Evolutionary conservation across 2,329 filamentous ascomycete species (phyloP), one percentile per base, ranked within the genome.

Genomic region (Acrodontium crateriforme): DNA sequence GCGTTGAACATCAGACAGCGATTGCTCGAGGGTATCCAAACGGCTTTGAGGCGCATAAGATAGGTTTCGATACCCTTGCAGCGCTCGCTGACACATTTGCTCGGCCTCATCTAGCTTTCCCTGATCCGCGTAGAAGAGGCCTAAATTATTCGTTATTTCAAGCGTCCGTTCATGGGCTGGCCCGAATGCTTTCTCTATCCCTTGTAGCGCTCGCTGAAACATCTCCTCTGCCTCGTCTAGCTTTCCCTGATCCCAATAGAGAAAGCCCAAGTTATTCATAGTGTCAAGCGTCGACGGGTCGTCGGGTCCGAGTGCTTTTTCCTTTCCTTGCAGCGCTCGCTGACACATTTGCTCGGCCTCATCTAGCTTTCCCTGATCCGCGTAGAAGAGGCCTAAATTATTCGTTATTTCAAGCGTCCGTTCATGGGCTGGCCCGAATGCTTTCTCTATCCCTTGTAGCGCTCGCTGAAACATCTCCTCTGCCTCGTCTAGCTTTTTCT

Each of bases 381-480:
- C 7, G 17, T 37, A 37, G 15, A 37, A 17, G 17, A 11, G 18
- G 13, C 20, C 28, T 4, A 34, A 28, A 16, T 30, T 38, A 22
- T 29, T 26, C 16, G 38, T 16, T 11, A 30, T 29, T 4, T 30
- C 12, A 3, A 41, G 28, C 3, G 38, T 38, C 10, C 18, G 25
- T 16, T 14, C 18, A 18, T 38, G 29, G 10, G 30, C 27, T 12
- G 24, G 13, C 14, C 33, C 33, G 3, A 28, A 19, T 13, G 24
- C 26, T 22, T 34, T 12, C 25, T 40, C 26, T 3, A 20, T 15
- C 21, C 33, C 37, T 28, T 24, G 16, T 11, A 40, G 16, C 15
- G 36, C 37, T 20, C 25, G 27, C 17, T 18, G 8, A 28, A 30
- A 40, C 33, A 37, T 31, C 17, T 21, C 16, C 22, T 39, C 36